A percentile compares a stretch with the other conserved stretches of the same genome.
Conservation (phyloP, 257 asterid species). For the Lycium barbarum region DNA sequence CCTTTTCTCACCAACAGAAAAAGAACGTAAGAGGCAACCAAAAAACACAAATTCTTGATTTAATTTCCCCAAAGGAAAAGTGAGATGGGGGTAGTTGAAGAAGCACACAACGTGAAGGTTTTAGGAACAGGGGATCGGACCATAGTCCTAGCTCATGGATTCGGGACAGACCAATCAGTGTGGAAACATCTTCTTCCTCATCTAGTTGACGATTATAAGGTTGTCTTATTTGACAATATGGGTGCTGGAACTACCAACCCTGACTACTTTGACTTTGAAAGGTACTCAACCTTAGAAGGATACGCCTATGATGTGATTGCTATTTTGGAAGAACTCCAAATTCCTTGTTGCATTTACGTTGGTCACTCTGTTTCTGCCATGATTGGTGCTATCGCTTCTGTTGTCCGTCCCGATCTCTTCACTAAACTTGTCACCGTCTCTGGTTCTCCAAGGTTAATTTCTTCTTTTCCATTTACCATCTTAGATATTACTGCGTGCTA, state of each 20-base stretch:
- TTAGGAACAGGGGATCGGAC: conserved; percentile 61
- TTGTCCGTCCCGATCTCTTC: conserved; percentile 76
- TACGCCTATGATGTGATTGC: conserved; percentile 71
- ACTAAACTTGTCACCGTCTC: conserved; percentile 62
- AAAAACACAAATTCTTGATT: neutral
- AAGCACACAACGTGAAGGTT: conserved; percentile 75
- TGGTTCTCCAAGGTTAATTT: conserved; percentile 71
- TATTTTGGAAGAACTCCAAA: conserved; percentile 59
- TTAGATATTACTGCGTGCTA: neutral
- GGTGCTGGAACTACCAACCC: conserved; percentile 84
- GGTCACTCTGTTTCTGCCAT: conserved; percentile 83
- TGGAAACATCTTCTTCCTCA: conserved; percentile 79
- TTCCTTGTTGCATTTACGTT: conserved; percentile 56
- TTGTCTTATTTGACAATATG: conserved; percentile 67
- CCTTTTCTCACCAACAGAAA: neutral
- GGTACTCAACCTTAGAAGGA: conserved; percentile 72
- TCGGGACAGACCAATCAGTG: conserved; percentile 77
- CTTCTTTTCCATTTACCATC: neutral
- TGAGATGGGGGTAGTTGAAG: conserved; percentile 61
- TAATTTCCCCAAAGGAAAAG: neutral
- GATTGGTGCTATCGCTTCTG: conserved; percentile 75
- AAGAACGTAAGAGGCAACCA: neutral
- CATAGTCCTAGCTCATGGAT: conserved; percentile 72
- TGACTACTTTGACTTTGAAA: conserved; percentile 79
- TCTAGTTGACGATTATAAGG: conserved; percentile 59